Conservation (phyloP, 768 basidiomycete genomes). For the Auricularia heimuer region DNA sequence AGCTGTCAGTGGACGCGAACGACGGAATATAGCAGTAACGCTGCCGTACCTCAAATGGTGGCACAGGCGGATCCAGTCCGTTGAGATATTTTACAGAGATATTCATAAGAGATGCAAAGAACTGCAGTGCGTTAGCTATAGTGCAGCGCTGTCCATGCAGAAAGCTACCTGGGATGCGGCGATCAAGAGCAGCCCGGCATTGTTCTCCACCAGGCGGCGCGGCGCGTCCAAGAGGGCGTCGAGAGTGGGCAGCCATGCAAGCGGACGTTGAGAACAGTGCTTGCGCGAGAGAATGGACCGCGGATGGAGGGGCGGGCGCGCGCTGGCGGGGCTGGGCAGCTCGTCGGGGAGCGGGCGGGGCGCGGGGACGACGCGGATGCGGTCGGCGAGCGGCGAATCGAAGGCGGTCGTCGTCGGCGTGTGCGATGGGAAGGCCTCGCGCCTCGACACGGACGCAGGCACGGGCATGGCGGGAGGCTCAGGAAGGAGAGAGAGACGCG, state of each 20-base stretch:
- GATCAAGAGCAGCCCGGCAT: constrained; percentile 53
- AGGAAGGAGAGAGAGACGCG: neutral
- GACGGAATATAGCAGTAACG: neutral
- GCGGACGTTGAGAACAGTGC: neutral
- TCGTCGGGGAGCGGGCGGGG: neutral
- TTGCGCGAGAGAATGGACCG: neutral
- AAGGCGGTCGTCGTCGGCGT: neutral
- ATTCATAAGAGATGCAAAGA: constrained; percentile 38
- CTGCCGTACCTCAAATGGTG: constrained; percentile 41
- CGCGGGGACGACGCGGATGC: neutral
- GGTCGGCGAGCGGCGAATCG: neutral
- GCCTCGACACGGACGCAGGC: neutral
- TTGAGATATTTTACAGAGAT: constrained; percentile 55
- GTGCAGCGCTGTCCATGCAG: neutral
- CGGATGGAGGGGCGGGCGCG: neutral
- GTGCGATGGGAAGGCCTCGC: neutral
- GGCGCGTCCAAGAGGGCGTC: neutral
- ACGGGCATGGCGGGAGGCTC: neutral
- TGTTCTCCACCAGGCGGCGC: constrained; percentile 17
- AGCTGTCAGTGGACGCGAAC: neutral
- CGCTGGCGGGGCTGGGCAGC: neutral
- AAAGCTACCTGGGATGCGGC: constrained; percentile 46
- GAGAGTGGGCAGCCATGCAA: neutral
- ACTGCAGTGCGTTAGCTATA: neutral
- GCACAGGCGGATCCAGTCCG: constrained; percentile 45